phyloP scores from a whole-genome alignment of 2,329 filamentous ascomycete species.

The Pseudopithomyces maydicus region DNA sequence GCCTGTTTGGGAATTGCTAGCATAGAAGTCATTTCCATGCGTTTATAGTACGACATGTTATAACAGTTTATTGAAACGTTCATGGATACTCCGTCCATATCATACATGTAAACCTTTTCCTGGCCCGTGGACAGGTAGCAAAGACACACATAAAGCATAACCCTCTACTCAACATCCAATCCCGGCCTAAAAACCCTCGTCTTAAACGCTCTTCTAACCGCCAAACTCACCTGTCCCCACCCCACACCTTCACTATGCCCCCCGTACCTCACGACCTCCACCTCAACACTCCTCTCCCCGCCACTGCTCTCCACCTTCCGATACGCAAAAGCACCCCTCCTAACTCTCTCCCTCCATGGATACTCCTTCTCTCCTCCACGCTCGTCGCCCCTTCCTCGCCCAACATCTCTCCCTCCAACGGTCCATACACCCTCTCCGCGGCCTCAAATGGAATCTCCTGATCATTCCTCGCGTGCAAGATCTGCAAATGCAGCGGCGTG shows the following conservation, averaged over 20 bases:
- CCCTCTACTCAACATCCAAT: slow-evolving; percentile 35
- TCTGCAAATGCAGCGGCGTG: slow-evolving; percentile 62
- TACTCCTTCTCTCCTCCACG: slow-evolving; percentile 35
- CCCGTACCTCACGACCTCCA: slow-evolving; percentile 52
- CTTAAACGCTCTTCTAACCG: slow-evolving; percentile 69
- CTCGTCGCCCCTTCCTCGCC: slow-evolving; percentile 31
- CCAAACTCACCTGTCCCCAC: slow-evolving; percentile 66
- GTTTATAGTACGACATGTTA: too few species aligned
- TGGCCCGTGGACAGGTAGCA: too few species aligned
- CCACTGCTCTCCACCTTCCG: slow-evolving; percentile 35
- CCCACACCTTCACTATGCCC: slow-evolving; percentile 72
- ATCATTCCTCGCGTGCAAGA: slow-evolving; percentile 84
- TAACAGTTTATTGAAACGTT: too few species aligned
- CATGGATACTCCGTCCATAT: too few species aligned
- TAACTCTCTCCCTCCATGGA: slow-evolving; percentile 38
- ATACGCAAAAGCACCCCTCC: slow-evolving; percentile 43
- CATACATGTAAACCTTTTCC: too few species aligned
- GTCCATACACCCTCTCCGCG: slow-evolving; percentile 48
- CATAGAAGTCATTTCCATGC: too few species aligned
- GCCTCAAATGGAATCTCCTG: slow-evolving; percentile 79
- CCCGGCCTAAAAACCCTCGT: slow-evolving; percentile 25
- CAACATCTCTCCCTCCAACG: slow-evolving; percentile 33
- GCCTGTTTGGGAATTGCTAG: too few species aligned
- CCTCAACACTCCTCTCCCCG: slow-evolving; percentile 39
- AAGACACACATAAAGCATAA: too few species aligned